Evolutionary conservation across 352 stramenopile genomes (phyloP), one percentile per base, ranked within the genome.

Genomic region (Pythium utonaiense): DNA sequence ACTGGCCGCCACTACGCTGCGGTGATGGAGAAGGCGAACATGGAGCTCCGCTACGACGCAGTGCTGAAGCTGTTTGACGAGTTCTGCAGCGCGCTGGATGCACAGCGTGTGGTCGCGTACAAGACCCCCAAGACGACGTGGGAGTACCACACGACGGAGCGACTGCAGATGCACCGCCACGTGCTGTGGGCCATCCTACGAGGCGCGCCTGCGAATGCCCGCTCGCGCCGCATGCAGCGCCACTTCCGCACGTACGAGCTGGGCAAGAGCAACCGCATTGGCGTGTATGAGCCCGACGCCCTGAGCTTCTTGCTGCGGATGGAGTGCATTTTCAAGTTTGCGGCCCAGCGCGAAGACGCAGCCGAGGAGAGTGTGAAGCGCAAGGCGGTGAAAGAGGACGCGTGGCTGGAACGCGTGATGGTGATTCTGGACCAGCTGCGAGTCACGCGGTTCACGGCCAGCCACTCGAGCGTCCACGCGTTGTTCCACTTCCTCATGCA

Each of bases 261-360:
- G n/a, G 60, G 52, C 34, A 77, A 68, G 13, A 70, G 55, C 22
- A 90, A 90, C 61, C 57, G 64, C 19, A 49, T 70, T 16, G 53
- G 67, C 7, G 58, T 88, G 24, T 78, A 82, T 50, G 80, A 91
- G 56, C 72, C 77, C 1, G 80, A 91, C 31, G 31, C 78, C 21
- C 67, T 88, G 30, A 91, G 88, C 58, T 91, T 89, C 27, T 41
- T 91, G 27, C 34, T 91, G 65, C 67, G 70, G 44, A 69, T 83
- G 47, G 80, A 91, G 64, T 91, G 78, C 62, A 86, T 69, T 10
- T 68, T 64, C 17, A 73, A 62, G 53, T 68, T 78, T 22, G 62
- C 60, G n/a, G 49, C 63, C 3, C 71, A 61, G 38, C 41, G 71
- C 28, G 65, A 66, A 30, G 54, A 57, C 24, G 34, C 3, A 5